A percentile compares a stretch with the other conserved stretches of the same genome.
Conservation (phyloP, 2,329 filamentous ascomycete genomes). For the Alternaria sp. region DNA sequence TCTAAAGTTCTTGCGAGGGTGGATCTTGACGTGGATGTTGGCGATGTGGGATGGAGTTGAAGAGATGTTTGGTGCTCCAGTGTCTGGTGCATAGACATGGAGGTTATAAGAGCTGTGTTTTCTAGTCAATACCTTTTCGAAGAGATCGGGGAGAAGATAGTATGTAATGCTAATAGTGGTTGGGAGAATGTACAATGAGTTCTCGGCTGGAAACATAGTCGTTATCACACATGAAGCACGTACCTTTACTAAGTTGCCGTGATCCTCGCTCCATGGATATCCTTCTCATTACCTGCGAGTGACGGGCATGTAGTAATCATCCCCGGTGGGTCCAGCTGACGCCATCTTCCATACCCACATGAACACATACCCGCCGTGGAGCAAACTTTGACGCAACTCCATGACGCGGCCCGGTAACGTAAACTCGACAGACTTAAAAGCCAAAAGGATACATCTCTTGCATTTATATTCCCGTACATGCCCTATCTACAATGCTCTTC, state of each 20-base stretch:
- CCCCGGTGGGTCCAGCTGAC: neutral
- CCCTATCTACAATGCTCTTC: conserved; percentile 5
- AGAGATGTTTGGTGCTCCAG: neutral
- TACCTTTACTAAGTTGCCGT: neutral
- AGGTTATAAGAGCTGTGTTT: neutral
- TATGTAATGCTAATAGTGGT: neutral
- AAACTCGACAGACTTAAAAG: neutral
- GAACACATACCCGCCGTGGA: neutral
- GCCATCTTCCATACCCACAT: neutral
- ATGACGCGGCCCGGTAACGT: neutral
- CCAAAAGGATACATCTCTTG: neutral
- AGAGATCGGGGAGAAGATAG: neutral
- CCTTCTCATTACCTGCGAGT: neutral
- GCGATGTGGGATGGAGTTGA: neutral
- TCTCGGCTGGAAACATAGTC: neutral
- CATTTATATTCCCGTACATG: conserved; percentile 4
- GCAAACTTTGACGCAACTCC: neutral
- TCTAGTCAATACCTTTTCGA: neutral
- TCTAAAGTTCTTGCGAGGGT: neutral
- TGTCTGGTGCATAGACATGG: neutral
- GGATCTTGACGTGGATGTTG: neutral
- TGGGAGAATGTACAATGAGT: neutral
- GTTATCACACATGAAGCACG: neutral
- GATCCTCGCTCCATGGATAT: neutral
- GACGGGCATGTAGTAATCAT: neutral